Evolutionary conservation across 2,329 filamentous ascomycete genomes (phyloP), one percentile per base, ranked within the genome.

Genomic region (Sclerotinia subarctica): DNA sequence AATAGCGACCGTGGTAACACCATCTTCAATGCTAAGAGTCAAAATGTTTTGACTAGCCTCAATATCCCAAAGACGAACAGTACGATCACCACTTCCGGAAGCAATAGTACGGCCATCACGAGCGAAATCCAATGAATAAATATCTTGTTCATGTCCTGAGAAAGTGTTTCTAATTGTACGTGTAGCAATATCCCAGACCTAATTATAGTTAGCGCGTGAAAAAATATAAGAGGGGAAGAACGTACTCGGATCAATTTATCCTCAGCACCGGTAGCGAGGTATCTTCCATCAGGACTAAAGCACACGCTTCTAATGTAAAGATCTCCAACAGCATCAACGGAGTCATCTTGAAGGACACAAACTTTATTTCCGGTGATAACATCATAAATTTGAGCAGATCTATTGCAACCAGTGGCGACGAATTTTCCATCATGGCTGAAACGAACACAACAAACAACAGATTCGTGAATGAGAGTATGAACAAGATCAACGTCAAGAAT

Each of bases 321-420:
- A 80, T 99, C 95, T 38, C 94, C 94, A 66, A 91, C 90, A 74
- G 94, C 89, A 73, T 96, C 93, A 57, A 93, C 92, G 57, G 85
- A 90, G 74, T 94, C 91, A 75, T 99, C 95, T 79, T 97, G 93
- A 46, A 98, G 83, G 69, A 95, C 90, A 73, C 92, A 95, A 65
- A 98, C 88, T 78, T 94, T 95, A 74, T 92, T 88, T 67, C 95
- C 95, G 21, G 88, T 91, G 75, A 88, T 85, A 53, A 98, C 94
- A 73, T 99, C 95, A 79, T 95, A 99, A 75, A 99, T 99, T 80
- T 98, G 94, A n/a, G 95, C 95, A n/a, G 93, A 97, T 72, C 94
- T 86, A 80, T 99, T 99, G 84, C 95, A 98, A 54, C 95, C 95
- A 6, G 95, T 99, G 10, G 95, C 95, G 67, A 99, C 91, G 74